phyloP scores from a whole-genome alignment of 1,139 yeast species.

The Arxiozyma telluris region DNA sequence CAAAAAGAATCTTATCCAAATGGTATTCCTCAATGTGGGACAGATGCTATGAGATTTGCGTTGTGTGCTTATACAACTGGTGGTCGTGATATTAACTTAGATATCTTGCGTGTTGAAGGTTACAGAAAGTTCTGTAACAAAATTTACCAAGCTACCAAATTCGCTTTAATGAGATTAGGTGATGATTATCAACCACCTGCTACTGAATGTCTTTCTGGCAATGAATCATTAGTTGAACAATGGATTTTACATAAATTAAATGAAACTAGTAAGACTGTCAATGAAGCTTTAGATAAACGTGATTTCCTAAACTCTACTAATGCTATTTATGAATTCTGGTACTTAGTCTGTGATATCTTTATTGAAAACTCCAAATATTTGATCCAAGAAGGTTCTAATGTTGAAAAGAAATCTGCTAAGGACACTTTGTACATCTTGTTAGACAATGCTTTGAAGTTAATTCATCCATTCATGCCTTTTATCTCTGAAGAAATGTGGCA shows the following conservation, averaged over 20 bases:
- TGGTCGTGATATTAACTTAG: constrained; percentile 95
- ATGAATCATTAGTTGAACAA: constrained; percentile 86
- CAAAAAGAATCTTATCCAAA: constrained; percentile 87
- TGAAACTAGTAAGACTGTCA: constrained; percentile 55
- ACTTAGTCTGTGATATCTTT: constrained; percentile 91
- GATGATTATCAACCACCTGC: constrained; percentile 78
- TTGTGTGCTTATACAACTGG: constrained; percentile 98
- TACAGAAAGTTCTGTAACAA: constrained; percentile 99
- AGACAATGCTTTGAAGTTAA: constrained; percentile 83
- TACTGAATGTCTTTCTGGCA: constrained; percentile 51
- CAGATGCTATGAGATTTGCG: constrained; percentile 96
- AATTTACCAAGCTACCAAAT: constrained; percentile 97
- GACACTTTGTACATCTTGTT: constrained; percentile 89
- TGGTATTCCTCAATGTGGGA: constrained; percentile 99
- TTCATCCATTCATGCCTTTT: constrained; percentile 98
- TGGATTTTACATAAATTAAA: constrained; percentile 91
- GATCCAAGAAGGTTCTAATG: constrained; percentile 82
- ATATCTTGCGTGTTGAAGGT: constrained; percentile 94
- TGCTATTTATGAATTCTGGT: constrained; percentile 88
- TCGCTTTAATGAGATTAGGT: constrained; percentile 88
- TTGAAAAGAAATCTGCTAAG: constrained; percentile 80
- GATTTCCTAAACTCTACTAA: constrained; percentile 85
- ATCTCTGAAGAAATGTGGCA: constrained; percentile 98
- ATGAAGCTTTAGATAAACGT: constrained; percentile 65
- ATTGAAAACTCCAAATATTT: constrained; percentile 93